Base-by-base conservation (phyloP, 495 filamentous ascomycete species). In the Tuber aestivum region DNA sequence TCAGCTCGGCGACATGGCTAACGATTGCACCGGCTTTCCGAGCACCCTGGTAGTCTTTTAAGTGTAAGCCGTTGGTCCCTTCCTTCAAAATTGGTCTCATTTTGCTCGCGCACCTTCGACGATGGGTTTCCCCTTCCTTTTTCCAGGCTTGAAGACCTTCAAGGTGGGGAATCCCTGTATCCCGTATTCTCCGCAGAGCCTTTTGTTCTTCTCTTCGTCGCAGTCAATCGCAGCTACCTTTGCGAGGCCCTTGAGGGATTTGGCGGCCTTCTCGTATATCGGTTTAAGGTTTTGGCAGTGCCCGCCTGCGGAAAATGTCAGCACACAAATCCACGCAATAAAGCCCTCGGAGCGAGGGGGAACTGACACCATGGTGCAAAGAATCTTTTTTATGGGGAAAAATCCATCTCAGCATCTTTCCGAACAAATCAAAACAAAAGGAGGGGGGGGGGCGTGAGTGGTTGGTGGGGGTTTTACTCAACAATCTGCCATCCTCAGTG, bases 211-310 rank as follows among this genome's bases (percentile, higher is more conserved):
- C 61, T 98, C 96, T 40, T 97, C 94, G 79, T 98, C 95, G 85
- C 95, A 99, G 84, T 99, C 93, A 78, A 99, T 87, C 44, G 95
- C 95, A 20, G 92, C 96, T 41, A 98, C 95, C 81, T 97, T 95
- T 73, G 93, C 95, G 41, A 99, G 86, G 12, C 95, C 96, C 27
- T 92, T 89, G 70, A 99, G 90, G 78, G 89, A 92, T 82, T 92
- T 92, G 56, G 95, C 96, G 4, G 91, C 94, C 84, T 97, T 97
- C 81, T 97, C 95, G 85, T 93, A 99, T 72, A 93, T 92, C 0
- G 95, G 95, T 84, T 97, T 94, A 78, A 99, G 90, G 84, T 91
- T 97, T 83, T 97, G 87, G 85, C 95, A 99, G 83, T 99, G 96
- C 37, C 95, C 95, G 80, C 95, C 97, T 96, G 92, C 97, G 48